Evolutionary conservation across 768 basidiomycete genomes (phyloP).

Genomic region (Boletus insuetus): DNA sequence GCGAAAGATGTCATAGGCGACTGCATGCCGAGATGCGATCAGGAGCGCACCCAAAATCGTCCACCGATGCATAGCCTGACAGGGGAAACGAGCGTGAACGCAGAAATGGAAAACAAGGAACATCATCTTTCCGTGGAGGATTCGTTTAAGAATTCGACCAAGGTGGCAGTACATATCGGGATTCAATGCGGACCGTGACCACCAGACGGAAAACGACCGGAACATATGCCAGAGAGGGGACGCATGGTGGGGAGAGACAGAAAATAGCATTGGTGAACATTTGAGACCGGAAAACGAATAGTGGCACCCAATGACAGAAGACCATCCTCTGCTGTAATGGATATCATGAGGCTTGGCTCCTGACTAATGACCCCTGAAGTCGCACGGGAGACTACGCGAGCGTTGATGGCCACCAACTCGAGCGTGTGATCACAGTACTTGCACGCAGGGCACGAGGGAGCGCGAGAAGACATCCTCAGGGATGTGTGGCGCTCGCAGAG

Average conservation of each 20-base stretch:
- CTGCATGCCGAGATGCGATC: constrained; percentile 1
- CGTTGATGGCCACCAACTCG: no score
- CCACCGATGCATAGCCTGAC: constrained; percentile 10
- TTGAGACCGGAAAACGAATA: not conserved
- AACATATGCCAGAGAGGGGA: not conserved
- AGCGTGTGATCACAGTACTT: no score
- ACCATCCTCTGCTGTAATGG: not conserved
- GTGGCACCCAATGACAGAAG: not conserved
- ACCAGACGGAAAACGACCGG: not conserved
- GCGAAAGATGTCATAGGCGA: constrained; percentile 37
- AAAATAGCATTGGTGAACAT: not conserved
- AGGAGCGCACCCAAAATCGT: not conserved
- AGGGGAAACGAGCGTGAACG: not conserved
- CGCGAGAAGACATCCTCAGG: not conserved
- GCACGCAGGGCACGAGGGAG: not conserved
- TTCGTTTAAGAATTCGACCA: constrained; percentile 3
- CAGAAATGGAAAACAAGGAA: not conserved
- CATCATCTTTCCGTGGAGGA: not conserved
- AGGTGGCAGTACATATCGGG: constrained; percentile 4
- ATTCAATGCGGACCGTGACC: not conserved
- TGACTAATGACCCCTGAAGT: no score
- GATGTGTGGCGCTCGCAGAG: not conserved
- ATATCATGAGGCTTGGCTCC: no score
- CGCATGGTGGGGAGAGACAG: not conserved
- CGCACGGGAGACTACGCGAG: no score